Base-by-base conservation (phyloP, 495 filamentous ascomycete genomes). In the Aeminium ludgeri region DNA sequence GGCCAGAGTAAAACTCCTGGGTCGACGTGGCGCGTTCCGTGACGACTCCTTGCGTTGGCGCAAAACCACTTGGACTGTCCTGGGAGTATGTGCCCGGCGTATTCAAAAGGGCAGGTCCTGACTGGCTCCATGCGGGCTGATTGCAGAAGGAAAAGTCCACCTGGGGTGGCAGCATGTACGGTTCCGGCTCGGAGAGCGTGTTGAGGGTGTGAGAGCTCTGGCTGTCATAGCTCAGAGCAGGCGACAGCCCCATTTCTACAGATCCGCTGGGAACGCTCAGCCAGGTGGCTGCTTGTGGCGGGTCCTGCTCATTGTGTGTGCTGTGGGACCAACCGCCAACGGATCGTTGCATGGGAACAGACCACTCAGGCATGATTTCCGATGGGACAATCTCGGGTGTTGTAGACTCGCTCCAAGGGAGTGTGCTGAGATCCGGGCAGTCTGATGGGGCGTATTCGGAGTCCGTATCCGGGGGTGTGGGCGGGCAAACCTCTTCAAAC, bases 151-250 rank as follows among this genome's bases (percentile, higher is more conserved):
- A 30, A 20, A 43, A 28, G 30, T 46, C 42, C 31, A 38, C 27
- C 10, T 23, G 19, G 13, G 43, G 20, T 13, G 47, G 43, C 11
- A 41, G 13, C 11, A 45, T 11, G 20, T 19, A 29, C 5, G 33
- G 2, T 16, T 50, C 47, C 47, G 41, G 37, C 37, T 50, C 42
- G 25, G 47, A 41, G 12, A 44, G 25, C 11, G 48, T 46, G 20
- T 28, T 30, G 18, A 50, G 43, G 43, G 37, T 50, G 33, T 43
- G 42, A 34, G 48, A 43, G 38, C 32, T 50, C 38, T 43, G 43
- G 48, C 48, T 50, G 28, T 46, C 43, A 28, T 50, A 27, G 43
- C 48, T 50, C 38, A 50, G 38, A 39, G 38, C 48, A 20, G 48
- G 43, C 36, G 43, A 50, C 38, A 40, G 31, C 25, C 43, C 48